Percentiles rank a stretch among this genome's conserved stretches.
These are phyloP conservation scores for Ploettnerulaceae sp. DNA, from an alignment of 2,329 filamentous ascomycete genomes.

Conservation along the genomic window DNA sequence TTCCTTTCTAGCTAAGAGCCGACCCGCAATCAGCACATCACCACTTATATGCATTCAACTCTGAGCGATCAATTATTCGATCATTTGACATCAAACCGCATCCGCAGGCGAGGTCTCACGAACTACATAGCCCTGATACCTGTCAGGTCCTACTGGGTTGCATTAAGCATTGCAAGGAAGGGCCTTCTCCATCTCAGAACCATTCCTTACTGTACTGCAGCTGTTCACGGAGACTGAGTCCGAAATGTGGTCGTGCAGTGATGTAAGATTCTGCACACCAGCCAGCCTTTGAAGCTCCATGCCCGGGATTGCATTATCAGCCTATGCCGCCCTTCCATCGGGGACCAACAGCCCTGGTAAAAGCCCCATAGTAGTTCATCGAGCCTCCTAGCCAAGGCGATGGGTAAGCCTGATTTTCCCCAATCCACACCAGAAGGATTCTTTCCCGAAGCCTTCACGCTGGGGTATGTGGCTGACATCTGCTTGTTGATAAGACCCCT, in stretches of 20 bases:
- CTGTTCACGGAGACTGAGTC: not conserved
- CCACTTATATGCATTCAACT: not conserved
- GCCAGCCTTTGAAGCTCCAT: not conserved
- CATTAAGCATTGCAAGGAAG: not conserved
- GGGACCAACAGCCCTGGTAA: no score
- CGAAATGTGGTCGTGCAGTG: no score
- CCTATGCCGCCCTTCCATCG: not conserved
- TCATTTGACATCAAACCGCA: constrained; percentile 3
- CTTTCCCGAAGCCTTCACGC: constrained; percentile 12
- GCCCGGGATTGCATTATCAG: constrained; percentile 4
- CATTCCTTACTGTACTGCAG: no score
- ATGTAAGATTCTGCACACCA: not conserved
- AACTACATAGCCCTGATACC: not conserved
- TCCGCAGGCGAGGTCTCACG: not conserved
- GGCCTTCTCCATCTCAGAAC: no score
- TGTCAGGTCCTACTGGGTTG: not conserved
- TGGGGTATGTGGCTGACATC: no score
- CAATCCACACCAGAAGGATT: constrained; percentile 4
- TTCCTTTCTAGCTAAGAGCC: not conserved
- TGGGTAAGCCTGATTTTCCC: constrained; percentile 13
- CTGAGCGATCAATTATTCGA: not conserved
- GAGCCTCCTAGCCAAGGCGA: constrained; percentile 2
- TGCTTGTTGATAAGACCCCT: not conserved
- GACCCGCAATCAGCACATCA: constrained; percentile 3
- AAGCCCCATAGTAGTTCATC: no score